A percentile compares a stretch with the other conserved stretches of the same genome.
Conservation (phyloP, 805 yeast species). For the Vanderwaltozyma tropicalis region DNA sequence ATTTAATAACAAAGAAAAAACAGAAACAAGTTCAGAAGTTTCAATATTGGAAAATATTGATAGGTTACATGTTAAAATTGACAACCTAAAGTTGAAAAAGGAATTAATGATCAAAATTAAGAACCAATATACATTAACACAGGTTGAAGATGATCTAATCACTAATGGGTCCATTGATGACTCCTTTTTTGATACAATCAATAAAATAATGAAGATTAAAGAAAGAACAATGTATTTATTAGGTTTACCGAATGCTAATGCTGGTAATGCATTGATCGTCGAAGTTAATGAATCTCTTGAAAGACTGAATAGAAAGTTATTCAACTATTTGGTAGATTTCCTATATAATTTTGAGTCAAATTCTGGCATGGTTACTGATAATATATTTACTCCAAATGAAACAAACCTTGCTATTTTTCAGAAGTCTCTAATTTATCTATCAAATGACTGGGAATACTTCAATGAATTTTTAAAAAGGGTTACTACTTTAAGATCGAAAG, state of each 20-base stretch:
- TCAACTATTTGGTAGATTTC: conserved; percentile 31
- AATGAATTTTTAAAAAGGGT: conserved; percentile 51
- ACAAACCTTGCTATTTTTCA: conserved; percentile 20
- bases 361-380: conserved; percentile 10
- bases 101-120: conserved; percentile 43
- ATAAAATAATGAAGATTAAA: conserved; percentile 54
- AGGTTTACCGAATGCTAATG: conserved; percentile 52
- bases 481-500: conserved; percentile 58
- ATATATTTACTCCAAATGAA: conserved; percentile 8
- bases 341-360: conserved; percentile 22
- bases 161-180: conserved; percentile 32
- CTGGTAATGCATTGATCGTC: conserved; percentile 57
- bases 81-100: conserved; percentile 34
- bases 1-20: conserved; percentile 16
- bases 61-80: conserved; percentile 10
- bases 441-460: conserved; percentile 40
- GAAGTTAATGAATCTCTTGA: conserved; percentile 44
- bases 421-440: conserved; percentile 26
- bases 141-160: conserved; percentile 58
- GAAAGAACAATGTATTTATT: conserved; percentile 60
- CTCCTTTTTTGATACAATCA: conserved; percentile 50
- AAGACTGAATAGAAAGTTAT: conserved; percentile 44
- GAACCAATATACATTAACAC: conserved; percentile 55
- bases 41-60: conserved; percentile 8
- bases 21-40: conserved; percentile 15